Conservation (phyloP, 441 rosid genomes). For the Gossypium trilobum region DNA sequence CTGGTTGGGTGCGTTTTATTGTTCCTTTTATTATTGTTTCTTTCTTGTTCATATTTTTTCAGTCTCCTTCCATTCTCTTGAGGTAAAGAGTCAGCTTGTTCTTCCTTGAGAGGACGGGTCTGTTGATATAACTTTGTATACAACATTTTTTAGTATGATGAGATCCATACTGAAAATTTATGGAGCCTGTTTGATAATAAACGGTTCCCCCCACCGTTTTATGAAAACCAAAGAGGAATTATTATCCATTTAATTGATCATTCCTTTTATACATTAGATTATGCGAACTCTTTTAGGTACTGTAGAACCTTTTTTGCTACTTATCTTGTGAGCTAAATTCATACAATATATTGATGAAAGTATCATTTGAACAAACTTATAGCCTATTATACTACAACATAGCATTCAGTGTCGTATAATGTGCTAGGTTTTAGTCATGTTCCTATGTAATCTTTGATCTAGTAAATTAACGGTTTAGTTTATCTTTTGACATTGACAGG, state of each 20-base stretch:
- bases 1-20: conserved; percentile 40
- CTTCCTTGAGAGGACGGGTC: neutral
- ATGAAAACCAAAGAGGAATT: neutral
- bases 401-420: neutral
- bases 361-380: neutral
- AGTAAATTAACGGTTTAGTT: neutral
- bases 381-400: neutral
- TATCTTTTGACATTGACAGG: conserved; percentile 27
- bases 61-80: neutral
- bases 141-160: neutral
- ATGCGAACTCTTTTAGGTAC: neutral
- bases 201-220: neutral
- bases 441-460: neutral
- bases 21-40: neutral
- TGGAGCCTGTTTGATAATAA: neutral
- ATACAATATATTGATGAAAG: neutral
- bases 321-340: neutral
- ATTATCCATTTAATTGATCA: neutral
- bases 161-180: neutral
- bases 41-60: neutral
- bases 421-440: neutral
- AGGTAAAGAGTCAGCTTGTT: neutral
- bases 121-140: neutral
- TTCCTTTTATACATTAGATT: neutral
- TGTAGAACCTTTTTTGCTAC: neutral